These are phyloP conservation scores for Trichoderma sp. DNA, from an alignment of 2,329 filamentous ascomycete genomes.

Conservation along the genomic window DNA sequence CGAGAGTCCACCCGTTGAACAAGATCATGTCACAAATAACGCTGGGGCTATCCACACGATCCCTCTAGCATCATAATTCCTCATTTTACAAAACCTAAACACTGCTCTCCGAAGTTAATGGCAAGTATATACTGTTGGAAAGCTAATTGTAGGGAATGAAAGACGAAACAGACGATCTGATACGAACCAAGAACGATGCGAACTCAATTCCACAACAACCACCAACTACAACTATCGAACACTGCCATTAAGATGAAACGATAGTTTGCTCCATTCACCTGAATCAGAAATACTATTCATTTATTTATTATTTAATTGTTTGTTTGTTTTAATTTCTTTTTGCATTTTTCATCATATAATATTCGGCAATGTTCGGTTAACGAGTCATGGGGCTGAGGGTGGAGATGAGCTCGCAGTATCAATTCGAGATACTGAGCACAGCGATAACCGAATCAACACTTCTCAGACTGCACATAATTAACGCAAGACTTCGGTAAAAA, in stretches of 20 bases:
- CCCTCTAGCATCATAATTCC: not conserved
- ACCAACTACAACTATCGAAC: not conserved
- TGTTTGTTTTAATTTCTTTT: not conserved
- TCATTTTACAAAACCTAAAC: not conserved
- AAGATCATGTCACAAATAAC: too few species aligned
- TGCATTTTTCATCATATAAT: not conserved
- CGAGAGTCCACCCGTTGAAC: not conserved
- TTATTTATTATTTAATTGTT: not conserved
- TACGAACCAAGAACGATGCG: not conserved
- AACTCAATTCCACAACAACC: not conserved
- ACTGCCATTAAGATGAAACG: not conserved
- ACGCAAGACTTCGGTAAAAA: not conserved
- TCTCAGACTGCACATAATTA: not conserved
- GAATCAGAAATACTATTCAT: not conserved
- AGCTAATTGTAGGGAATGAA: not conserved
- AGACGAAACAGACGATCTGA: not conserved
- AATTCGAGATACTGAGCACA: not conserved
- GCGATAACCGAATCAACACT: not conserved
- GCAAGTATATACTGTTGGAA: not conserved
- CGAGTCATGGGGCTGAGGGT: not conserved
- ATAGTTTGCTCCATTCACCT: not conserved
- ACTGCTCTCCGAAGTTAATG: not conserved
- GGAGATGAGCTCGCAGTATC: not conserved
- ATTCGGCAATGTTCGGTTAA: constrained; percentile 17
- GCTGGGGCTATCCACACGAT: not conserved